Base-by-base conservation (phyloP, 192 early-diverging fungal species). In the Rhizoclosmatium sp. region DNA sequence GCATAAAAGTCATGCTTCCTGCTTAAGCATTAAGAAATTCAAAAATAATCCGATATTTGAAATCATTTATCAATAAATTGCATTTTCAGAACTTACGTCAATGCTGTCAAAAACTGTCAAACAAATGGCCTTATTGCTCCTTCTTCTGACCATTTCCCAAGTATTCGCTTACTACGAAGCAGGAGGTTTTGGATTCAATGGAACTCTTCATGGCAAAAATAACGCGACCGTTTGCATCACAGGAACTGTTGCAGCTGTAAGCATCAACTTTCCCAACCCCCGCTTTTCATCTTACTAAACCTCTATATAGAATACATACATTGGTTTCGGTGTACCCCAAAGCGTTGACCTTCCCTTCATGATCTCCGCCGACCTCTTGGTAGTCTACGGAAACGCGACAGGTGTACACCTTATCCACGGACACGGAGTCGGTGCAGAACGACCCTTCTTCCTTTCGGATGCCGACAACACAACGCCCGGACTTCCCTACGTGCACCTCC, bases 231-330 rank as follows among this genome's bases (percentile, higher is more conserved):
- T 65, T 21, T 65, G 62, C 62, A 41, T 65, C 23, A 41, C 62
- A 5, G 62, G 12, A 10, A 41, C 62, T 7, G 62, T 58, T 58
- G 14, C 56, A 14, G n/a, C 56, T 14, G 56, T 58, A 1, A 31
- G 31, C 31, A 31, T 31, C 31, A 31, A 31, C 14, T 21, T 31
- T 21, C 14, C 41, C 14, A 66, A 16, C n/a, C 65, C 14, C 3
- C 3, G 16, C 3, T 16, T 66, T 39, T 14, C 68, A 47, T 23
- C 19, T 9, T 14, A 5, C 45, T 9, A 58, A 39, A 72, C 70
- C 41, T n/a, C 44, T 31, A 42, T 47, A 69, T 48, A 69, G 68
- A 69, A 69, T 47, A 31, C n/a, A n/a, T 72, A 72, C 70, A 72
- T 72, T 14, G 70, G 70, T 41, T 72, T 72, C 70, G 70, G 49